These are phyloP conservation scores for Astragalus glycyphyllos DNA, from an alignment of 306 rosid genomes.

Conservation along the genomic window DNA sequence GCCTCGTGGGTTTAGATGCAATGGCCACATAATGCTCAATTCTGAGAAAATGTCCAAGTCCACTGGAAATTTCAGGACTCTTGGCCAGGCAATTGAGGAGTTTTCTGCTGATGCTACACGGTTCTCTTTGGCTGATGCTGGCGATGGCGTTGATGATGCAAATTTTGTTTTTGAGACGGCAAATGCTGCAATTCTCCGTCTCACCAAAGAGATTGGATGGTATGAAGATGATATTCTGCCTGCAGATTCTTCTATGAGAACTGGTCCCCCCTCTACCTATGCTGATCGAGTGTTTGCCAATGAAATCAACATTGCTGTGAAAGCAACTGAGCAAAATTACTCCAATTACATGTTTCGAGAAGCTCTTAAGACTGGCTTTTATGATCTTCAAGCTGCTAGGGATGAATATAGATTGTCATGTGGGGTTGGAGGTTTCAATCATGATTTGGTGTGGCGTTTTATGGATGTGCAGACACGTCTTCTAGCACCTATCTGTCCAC, in stretches of 20 bases:
- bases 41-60: conserved; percentile 96
- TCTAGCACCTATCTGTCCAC: conserved; percentile 89
- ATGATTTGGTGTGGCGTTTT: conserved; percentile 70
- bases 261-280: conserved; percentile 78
- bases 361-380: conserved; percentile 90
- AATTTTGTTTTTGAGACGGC: conserved; percentile 93
- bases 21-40: conserved; percentile 91
- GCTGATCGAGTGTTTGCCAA: conserved; percentile 83
- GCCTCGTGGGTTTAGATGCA: conserved; percentile 94
- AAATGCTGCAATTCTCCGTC: conserved; percentile 84
- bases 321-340: conserved; percentile 78
- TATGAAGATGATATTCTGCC: conserved; percentile 78
- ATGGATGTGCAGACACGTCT: conserved; percentile 97
- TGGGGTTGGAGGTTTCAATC: conserved; percentile 76
- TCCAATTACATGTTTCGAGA: conserved; percentile 81
- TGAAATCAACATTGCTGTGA: conserved; percentile 82
- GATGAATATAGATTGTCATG: conserved; percentile 91
- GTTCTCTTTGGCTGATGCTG: conserved; percentile 95
- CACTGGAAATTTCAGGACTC: conserved; percentile 88
- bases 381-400: conserved; percentile 88
- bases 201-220: conserved; percentile 87
- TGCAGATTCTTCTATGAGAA: conserved; percentile 74
- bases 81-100: conserved; percentile 86
- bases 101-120: conserved; percentile 93
- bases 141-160: conserved; percentile 95